phyloP scores from a whole-genome alignment of 352 stramenopile genomes.

The Phytopythium aichiense region DNA sequence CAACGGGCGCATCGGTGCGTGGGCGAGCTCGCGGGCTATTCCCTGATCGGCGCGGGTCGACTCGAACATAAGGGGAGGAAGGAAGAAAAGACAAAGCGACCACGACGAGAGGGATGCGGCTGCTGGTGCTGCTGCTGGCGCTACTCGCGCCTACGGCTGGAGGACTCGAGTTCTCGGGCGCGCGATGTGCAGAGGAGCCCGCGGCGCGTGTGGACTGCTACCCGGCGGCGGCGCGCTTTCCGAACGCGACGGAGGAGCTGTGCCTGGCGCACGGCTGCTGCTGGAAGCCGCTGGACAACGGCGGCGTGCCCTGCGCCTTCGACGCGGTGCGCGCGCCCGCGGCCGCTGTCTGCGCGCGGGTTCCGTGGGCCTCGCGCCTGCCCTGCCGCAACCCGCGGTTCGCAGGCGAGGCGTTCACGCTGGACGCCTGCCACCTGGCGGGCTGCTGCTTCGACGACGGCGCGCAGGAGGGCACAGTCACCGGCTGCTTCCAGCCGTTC shows the following conservation, averaged over 20 bases:
- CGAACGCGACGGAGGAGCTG: slow-evolving; percentile 65
- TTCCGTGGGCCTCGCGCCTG: slow-evolving; percentile 41
- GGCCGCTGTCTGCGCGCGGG: slow-evolving; percentile 20
- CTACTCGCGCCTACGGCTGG: slow-evolving; percentile 6
- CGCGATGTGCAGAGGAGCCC: slow-evolving; percentile 24
- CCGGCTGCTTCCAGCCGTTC: slow-evolving; percentile 62
- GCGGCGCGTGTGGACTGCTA: slow-evolving; percentile 66
- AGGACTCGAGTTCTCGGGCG: slow-evolving; percentile 15
- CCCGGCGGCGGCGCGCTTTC: slow-evolving; percentile 50
- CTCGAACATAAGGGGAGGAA: neutral
- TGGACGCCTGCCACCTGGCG: slow-evolving; percentile 31
- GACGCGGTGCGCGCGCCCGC: slow-evolving; percentile 19
- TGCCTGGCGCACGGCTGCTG: slow-evolving; percentile 83
- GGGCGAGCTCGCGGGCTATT: neutral
- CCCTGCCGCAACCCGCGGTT: slow-evolving; percentile 79
- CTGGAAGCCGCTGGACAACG: slow-evolving; percentile 64
- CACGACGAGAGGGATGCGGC: neutral
- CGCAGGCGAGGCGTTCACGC: slow-evolving; percentile 15
- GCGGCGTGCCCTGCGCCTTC: slow-evolving; percentile 63
- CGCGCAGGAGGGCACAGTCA: slow-evolving; percentile 9
- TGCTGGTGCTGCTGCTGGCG: neutral
- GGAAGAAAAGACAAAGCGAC: neutral
- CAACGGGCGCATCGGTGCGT: neutral
- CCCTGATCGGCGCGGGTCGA: neutral
- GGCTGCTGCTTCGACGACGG: slow-evolving; percentile 76